Percentiles rank a stretch among this genome's conserved stretches.
These are phyloP conservation scores for Puccinia novopanici DNA, from an alignment of 1,284 basidiomycete genomes.

Conservation along the genomic window DNA sequence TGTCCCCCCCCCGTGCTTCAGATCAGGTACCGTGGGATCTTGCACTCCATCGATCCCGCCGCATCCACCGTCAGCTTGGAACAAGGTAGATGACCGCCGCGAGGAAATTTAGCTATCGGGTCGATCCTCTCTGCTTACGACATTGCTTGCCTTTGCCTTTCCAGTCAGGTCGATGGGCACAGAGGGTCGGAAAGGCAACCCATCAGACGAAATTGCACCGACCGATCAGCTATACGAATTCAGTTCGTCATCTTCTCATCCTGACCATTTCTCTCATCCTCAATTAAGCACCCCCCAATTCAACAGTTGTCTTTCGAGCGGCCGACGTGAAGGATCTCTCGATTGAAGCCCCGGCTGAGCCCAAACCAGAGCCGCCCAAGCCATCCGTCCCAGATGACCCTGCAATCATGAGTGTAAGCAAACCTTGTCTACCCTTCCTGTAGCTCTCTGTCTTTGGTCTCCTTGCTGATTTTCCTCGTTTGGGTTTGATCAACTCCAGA, in stretches of 20 bases:
- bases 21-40: conserved; percentile 54
- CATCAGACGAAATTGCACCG: conserved; percentile 55
- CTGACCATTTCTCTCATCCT: background rate
- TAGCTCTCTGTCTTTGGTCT: background rate
- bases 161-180: conserved; percentile 57
- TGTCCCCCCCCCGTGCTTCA: no score
- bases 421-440: background rate
- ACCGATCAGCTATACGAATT: conserved; percentile 56
- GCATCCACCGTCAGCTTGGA: conserved; percentile 56
- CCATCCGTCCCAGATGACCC: conserved; percentile 54
- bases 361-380: conserved; percentile 52
- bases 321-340: conserved; percentile 58
- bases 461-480: no score
- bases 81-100: conserved; percentile 47
- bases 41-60: conserved; percentile 56
- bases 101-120: no score
- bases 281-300: background rate
- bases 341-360: conserved; percentile 54
- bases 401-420: conserved; percentile 56
- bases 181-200: conserved; percentile 56
- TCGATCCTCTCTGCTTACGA: background rate
- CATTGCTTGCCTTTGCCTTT: background rate
- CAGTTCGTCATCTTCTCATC: conserved; percentile 52
- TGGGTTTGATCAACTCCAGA: background rate
- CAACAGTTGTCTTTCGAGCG: conserved; percentile 57